Conservation (phyloP, 108 stramenopile genomes). For the Schizochytrium sp. region DNA sequence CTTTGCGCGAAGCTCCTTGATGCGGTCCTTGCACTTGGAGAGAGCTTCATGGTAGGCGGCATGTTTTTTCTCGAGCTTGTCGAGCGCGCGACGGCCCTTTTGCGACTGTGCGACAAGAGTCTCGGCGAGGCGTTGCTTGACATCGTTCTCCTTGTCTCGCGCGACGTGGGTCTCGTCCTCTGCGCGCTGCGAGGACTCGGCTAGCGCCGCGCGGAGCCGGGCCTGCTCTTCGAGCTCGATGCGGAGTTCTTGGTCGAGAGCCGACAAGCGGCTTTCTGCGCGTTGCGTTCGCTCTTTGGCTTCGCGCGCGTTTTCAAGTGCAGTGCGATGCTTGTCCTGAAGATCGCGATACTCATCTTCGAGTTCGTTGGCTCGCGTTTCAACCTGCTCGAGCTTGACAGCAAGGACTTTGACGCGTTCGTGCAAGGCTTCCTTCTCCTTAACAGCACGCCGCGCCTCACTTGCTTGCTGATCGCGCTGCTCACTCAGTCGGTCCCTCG, state of each 20-base stretch:
- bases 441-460: not conserved
- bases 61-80: conserved; percentile 1
- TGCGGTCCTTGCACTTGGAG: not conserved
- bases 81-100: not conserved
- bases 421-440: conserved; percentile 2
- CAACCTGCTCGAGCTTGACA: not conserved
- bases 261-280: not conserved
- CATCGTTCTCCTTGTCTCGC: not conserved
- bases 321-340: not conserved
- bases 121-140: not conserved
- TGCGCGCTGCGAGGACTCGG: not conserved
- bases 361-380: not conserved
- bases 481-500: not conserved
- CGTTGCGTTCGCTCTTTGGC: not conserved
- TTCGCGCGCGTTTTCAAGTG: not conserved
- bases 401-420: not conserved
- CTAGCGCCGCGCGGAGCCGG: not conserved
- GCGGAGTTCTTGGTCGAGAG: not conserved
- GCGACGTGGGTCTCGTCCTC: not conserved
- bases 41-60: not conserved
- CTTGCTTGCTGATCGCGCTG: not conserved
- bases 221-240: not conserved
- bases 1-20: not conserved
- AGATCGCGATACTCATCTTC: not conserved
- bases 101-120: not conserved